Evolutionary conservation across 805 yeast genomes (phyloP), one percentile per base, ranked within the genome.

Genomic region (Metschnikowia gruessii): DNA sequence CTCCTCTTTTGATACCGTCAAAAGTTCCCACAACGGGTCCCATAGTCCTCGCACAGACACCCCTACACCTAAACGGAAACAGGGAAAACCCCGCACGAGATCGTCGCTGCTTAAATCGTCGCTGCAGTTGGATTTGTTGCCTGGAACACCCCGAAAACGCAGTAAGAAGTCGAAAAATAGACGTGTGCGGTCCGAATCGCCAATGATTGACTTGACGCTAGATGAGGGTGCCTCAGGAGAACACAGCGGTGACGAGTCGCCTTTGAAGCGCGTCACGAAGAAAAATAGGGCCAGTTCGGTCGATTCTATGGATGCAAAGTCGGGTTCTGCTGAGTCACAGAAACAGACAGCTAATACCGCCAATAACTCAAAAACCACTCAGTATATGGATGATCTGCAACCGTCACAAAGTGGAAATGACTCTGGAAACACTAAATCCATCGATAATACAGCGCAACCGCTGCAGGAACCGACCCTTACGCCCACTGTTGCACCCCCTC

Each of bases 121-220:
- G 9, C 35, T 18, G 37, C 36, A 21, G 17, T 28, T 12, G 19
- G 39, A 35, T 6, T 15, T 10, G 7, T 12, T 32, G 26, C 50
- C 42, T 7, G 45, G 45, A n/a, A 37, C 37, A 26, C 43, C 42
- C 30, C 35, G 26, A 11, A 42, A 33, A 40, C 48, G 43, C 18
- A 29, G 16, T 13, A 52, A 49, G 24, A 43, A 19, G 35, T 21
- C 41, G 28, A 42, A 37, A 21, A 30, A 26, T 21, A 37, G n/a
- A 16, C 10, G 19, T 11, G 36, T 24, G 6, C 48, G 43, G 4
- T 36, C 33, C 16, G 34, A 37, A 6, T 49, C 55, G n/a, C 57
- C 58, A 3, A 49, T 53, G 7, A 49, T 53, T 9, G 58, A 55
- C 21, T 50, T 55, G 45, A 49, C 57, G 21, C 28, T 28, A 4